These are phyloP conservation scores for Lolium perenne DNA, from an alignment of 176 grass and related monocot species.

Conservation along the genomic window DNA sequence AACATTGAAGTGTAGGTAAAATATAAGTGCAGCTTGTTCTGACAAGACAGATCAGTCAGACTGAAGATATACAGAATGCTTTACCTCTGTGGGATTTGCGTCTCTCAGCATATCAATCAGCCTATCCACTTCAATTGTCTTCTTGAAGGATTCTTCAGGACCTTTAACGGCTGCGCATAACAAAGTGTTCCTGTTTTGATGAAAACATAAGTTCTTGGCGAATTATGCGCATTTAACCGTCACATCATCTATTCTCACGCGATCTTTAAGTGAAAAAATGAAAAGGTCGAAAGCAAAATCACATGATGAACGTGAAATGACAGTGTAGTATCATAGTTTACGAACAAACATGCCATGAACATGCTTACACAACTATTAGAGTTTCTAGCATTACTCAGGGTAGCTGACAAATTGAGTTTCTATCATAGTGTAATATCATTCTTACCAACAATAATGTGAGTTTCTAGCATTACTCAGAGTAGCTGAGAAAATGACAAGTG, in stretches of 20 bases:
- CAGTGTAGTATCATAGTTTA: slow-evolving; percentile 3
- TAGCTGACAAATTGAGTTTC: not conserved
- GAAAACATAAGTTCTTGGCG: slow-evolving; percentile 5
- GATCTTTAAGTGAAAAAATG: not conserved
- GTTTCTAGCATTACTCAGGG: not conserved
- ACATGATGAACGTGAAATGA: not conserved
- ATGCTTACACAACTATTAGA: slow-evolving; percentile 15
- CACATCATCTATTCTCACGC: not conserved
- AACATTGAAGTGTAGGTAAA: not conserved
- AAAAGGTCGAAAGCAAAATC: not conserved
- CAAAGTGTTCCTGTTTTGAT: slow-evolving; percentile 63
- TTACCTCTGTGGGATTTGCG: slow-evolving; percentile 82
- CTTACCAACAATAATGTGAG: not conserved
- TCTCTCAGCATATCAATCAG: slow-evolving; percentile 83
- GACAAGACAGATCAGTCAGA: slow-evolving; percentile 4
- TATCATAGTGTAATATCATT: not conserved
- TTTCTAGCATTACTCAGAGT: not conserved
- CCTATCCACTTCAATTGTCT: slow-evolving; percentile 79
- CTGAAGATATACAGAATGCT: slow-evolving; percentile 24
- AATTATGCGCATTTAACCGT: not conserved
- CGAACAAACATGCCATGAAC: not conserved
- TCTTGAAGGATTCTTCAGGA: slow-evolving; percentile 79
- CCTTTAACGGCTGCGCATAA: slow-evolving; percentile 61
- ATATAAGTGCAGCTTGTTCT: slow-evolving; percentile 15
- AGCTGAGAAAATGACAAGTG: not conserved